A percentile compares a stretch with the other conserved stretches of the same genome.
Conservation (phyloP, 2,329 filamentous ascomycete genomes). For the Cladosporium sp. region DNA sequence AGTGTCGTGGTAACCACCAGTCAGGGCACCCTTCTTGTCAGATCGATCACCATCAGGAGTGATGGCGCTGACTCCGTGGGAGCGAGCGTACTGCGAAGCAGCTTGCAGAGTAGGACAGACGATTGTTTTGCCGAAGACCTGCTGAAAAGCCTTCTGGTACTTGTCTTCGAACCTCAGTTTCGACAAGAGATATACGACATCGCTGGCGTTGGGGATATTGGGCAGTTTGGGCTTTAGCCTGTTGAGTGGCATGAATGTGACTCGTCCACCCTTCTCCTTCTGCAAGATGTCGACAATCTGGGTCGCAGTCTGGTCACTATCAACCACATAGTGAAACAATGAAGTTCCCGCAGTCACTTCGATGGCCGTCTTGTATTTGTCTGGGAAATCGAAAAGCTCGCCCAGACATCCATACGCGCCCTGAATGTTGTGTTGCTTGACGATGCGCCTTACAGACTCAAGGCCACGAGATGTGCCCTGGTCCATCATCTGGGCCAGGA, state of each 20-base stretch:
- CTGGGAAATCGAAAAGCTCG: slow-evolving; percentile 81
- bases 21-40: slow-evolving; percentile 91
- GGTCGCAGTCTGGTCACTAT: slow-evolving; percentile 81
- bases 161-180: slow-evolving; percentile 72
- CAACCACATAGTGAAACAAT: slow-evolving; percentile 93
- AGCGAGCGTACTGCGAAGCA: slow-evolving; percentile 84
- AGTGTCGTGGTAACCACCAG: slow-evolving; percentile 86
- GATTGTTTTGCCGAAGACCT: slow-evolving; percentile 93
- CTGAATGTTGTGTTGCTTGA: slow-evolving; percentile 68
- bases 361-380: slow-evolving; percentile 79
- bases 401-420: slow-evolving; percentile 90
- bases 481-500: slow-evolving; percentile 80
- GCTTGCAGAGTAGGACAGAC: slow-evolving; percentile 86
- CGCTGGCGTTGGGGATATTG: slow-evolving; percentile 77
- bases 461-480: slow-evolving; percentile 79
- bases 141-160: slow-evolving; percentile 82
- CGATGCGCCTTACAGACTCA: slow-evolving; percentile 77
- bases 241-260: slow-evolving; percentile 92
- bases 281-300: slow-evolving; percentile 73
- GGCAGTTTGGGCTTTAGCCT: slow-evolving; percentile 61
- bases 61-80: slow-evolving; percentile 85
- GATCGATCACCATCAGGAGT: slow-evolving; percentile 92
- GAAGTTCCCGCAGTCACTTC: slow-evolving; percentile 90
- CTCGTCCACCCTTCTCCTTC: slow-evolving; percentile 70
- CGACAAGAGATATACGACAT: slow-evolving; percentile 79